Evolutionary conservation across 2,329 filamentous ascomycete genomes (phyloP).

Genomic region (Penicillium sp.): DNA sequence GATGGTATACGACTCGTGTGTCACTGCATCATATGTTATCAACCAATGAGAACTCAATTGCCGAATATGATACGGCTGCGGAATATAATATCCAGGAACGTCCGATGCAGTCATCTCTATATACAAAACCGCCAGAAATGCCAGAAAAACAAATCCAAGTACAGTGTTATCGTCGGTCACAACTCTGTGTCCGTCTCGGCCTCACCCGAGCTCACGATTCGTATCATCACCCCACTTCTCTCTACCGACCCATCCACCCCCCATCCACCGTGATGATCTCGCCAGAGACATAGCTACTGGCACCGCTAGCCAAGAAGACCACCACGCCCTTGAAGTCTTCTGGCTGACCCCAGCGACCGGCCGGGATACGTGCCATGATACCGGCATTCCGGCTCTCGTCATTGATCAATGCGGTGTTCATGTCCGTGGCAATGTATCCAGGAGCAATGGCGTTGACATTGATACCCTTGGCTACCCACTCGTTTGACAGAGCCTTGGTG

Average conservation of each 20-base stretch:
- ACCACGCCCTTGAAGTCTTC: conserved; percentile 86
- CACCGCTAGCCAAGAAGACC: conserved; percentile 74
- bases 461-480: conserved; percentile 55
- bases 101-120: not conserved
- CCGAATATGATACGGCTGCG: not conserved
- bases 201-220: not conserved
- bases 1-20: not conserved
- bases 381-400: conserved; percentile 69
- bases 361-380: conserved; percentile 80
- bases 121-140: conserved; percentile 1
- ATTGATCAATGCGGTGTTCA: conserved; percentile 81
- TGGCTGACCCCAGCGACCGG: conserved; percentile 76
- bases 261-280: conserved; percentile 84
- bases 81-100: not conserved
- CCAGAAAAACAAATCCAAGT: not conserved
- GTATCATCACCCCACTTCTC: not conserved
- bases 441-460: conserved; percentile 65
- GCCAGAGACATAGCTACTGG: conserved; percentile 79
- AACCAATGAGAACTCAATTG: not conserved
- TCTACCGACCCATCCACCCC: conserved; percentile 85
- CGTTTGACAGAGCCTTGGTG: conserved; percentile 56
- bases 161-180: not conserved
- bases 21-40: not conserved
- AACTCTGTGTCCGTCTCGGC: not conserved
- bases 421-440: conserved; percentile 59